Evolutionary conservation across 306 rosid genomes (phyloP).

Genomic region (Quercus ilex): DNA sequence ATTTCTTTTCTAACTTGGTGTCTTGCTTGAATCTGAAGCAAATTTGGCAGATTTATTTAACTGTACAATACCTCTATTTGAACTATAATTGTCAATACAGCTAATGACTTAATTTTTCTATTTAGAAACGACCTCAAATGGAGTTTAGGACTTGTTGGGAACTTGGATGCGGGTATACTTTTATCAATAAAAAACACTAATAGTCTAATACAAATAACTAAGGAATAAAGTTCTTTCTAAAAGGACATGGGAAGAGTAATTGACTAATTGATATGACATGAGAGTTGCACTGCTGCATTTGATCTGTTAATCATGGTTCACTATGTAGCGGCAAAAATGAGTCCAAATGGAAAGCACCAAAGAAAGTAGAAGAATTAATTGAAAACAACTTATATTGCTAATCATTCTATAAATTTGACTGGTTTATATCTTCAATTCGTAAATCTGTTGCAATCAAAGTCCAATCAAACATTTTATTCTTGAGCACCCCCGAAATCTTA

Average conservation of each 20-base stretch:
- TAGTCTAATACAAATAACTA: not conserved
- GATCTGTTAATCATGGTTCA: not conserved
- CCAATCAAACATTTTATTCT: not conserved
- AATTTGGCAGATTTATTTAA: too few relatives aligned
- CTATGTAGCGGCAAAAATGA: not conserved
- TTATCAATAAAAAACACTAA: too few relatives aligned
- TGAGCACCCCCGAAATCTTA: not conserved
- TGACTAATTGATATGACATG: not conserved
- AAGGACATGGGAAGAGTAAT: not conserved
- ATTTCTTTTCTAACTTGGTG: too few relatives aligned
- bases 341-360: not conserved
- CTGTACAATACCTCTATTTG: too few relatives aligned
- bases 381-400: not conserved
- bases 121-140: too few relatives aligned
- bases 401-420: too few relatives aligned
- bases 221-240: not conserved
- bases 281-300: too few relatives aligned
- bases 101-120: too few relatives aligned
- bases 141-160: too few relatives aligned
- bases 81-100: too few relatives aligned
- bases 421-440: not conserved
- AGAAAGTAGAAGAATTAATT: not conserved
- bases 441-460: not conserved
- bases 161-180: too few relatives aligned
- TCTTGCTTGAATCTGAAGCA: too few relatives aligned